Conservation (phyloP, 139 green algal genomes). For the Picochlorum sp. region DNA sequence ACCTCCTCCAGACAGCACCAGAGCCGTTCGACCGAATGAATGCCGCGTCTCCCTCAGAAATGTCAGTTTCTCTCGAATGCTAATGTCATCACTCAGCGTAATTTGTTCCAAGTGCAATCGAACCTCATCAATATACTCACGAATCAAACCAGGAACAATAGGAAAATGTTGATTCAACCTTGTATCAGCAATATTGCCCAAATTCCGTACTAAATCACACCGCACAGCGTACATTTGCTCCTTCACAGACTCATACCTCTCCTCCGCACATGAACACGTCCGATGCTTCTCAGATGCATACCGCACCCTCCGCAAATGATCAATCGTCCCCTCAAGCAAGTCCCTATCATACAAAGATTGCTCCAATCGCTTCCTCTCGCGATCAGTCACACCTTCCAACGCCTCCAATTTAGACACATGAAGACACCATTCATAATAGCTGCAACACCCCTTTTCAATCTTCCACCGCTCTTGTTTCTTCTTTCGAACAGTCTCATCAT, state of each 20-base stretch:
- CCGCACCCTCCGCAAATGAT: conserved; percentile 48
- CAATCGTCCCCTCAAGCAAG: conserved; percentile 62
- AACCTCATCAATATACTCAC: conserved; percentile 90
- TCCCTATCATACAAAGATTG: conserved; percentile 71
- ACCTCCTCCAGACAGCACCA: conserved; percentile 89
- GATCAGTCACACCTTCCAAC: conserved; percentile 30
- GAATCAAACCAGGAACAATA: conserved; percentile 70
- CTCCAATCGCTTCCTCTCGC: conserved; percentile 23
- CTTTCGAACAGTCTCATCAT: not conserved
- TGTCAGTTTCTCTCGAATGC: conserved; percentile 73
- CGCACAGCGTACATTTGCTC: conserved; percentile 85
- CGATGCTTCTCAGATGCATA: not conserved
- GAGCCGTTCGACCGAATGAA: conserved; percentile 88
- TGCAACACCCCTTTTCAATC: conserved; percentile 8
- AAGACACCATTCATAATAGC: conserved; percentile 59
- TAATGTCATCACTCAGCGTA: conserved; percentile 27
- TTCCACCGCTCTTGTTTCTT: not conserved
- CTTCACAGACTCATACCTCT: conserved; percentile 37
- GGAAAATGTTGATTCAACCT: conserved; percentile 61
- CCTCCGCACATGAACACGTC: not conserved
- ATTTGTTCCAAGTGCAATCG: conserved; percentile 57
- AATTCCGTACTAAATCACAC: conserved; percentile 88
- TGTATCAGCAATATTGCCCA: conserved; percentile 79
- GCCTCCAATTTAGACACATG: conserved; percentile 47
- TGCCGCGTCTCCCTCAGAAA: conserved; percentile 92